Percentiles rank a stretch among this genome's conserved stretches.
phyloP scores from a whole-genome alignment of 2,329 filamentous ascomycete genomes.

The Microcyclosporella mali region DNA sequence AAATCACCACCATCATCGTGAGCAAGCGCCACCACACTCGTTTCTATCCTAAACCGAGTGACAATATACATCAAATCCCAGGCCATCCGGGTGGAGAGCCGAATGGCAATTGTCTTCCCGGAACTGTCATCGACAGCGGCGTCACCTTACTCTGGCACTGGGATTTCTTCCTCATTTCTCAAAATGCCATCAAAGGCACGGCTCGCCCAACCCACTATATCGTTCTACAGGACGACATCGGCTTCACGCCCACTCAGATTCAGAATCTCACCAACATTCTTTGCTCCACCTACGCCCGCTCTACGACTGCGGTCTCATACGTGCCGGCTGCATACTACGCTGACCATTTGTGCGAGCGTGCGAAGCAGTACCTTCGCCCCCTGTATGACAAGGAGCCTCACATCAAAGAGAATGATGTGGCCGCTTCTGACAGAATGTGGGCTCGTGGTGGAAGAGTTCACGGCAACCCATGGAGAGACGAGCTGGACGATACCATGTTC shows the following conservation, averaged over 20 bases:
- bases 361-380: conserved; percentile 37
- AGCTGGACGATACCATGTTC: conserved; percentile 26
- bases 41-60: conserved; percentile 52
- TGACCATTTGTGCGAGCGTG: conserved; percentile 37
- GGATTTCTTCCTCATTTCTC: conserved; percentile 35
- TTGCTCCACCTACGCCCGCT: conserved; percentile 32
- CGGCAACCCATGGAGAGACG: conserved; percentile 23
- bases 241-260: conserved; percentile 13
- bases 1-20: conserved; percentile 32
- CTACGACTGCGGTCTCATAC: conserved; percentile 32
- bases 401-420: conserved; percentile 1
- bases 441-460: not conserved
- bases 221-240: conserved; percentile 28
- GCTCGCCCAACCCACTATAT: conserved; percentile 32
- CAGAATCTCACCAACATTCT: conserved; percentile 27
- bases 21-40: conserved; percentile 39
- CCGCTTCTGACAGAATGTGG: not conserved
- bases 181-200: conserved; percentile 29
- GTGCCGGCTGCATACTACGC: conserved; percentile 35
- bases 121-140: conserved; percentile 27
- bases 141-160: conserved; percentile 25
- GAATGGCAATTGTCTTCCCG: conserved; percentile 41
- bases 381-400: conserved; percentile 16
- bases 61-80: conserved; percentile 41
- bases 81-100: conserved; percentile 30